Conservation (phyloP, 108 stramenopile species). For the Nitzschia sp. region DNA sequence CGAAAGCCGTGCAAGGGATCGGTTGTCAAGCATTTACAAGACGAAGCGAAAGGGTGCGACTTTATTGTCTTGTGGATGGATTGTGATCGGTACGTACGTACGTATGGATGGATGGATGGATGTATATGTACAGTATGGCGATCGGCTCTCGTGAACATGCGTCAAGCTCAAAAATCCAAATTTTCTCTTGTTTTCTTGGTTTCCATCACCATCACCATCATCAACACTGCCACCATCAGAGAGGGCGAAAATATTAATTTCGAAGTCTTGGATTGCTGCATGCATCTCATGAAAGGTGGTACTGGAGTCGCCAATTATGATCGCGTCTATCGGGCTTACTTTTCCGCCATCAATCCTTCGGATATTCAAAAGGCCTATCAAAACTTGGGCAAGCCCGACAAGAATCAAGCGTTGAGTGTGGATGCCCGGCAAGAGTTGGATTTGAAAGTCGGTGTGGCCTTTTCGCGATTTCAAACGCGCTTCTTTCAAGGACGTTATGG, state of each 20-base stretch:
- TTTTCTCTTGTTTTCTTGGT: too few relatives aligned
- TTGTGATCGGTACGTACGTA: constrained; percentile 82
- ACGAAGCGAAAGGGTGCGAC: constrained; percentile 66
- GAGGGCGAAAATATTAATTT: constrained; percentile 97
- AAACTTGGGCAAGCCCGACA: constrained; percentile 79
- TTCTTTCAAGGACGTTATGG: constrained; percentile 91
- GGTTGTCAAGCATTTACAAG: constrained; percentile 83
- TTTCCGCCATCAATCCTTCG: constrained; percentile 91
- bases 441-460: constrained; percentile 94
- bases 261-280: constrained; percentile 90
- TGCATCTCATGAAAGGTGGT: constrained; percentile 62
- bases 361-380: constrained; percentile 91
- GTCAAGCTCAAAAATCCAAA: too few relatives aligned
- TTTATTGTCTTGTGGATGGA: constrained; percentile 94
- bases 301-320: constrained; percentile 50
- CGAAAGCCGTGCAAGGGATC: constrained; percentile 74
- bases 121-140: too few relatives aligned
- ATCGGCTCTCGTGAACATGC: too few relatives aligned
- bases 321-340: constrained; percentile 92
- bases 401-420: constrained; percentile 86
- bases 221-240: too few relatives aligned
- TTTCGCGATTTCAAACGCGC: constrained; percentile 94
- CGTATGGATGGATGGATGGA: too few relatives aligned
- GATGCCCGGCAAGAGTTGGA: constrained; percentile 97
- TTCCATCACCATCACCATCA: too few relatives aligned